These are phyloP conservation scores for Claviceps pusilla DNA, from an alignment of 2,329 filamentous ascomycete species.

Conservation along the genomic window DNA sequence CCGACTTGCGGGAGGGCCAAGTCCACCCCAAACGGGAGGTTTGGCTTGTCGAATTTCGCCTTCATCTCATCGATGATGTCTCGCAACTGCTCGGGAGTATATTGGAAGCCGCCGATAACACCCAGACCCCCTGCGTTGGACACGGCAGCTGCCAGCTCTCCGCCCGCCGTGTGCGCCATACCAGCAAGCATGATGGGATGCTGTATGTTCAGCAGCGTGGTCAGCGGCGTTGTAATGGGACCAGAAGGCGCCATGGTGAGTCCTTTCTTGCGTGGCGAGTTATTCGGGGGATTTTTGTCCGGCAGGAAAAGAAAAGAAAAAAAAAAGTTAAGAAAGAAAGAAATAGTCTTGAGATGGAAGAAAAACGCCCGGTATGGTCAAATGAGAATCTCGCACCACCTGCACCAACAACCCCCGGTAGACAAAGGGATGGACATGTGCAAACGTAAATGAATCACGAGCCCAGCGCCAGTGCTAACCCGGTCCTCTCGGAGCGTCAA, in stretches of 20 bases:
- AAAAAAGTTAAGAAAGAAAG: too few relatives aligned
- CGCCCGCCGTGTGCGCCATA: conserved; percentile 78
- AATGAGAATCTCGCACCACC: too few relatives aligned
- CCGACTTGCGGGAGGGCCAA: conserved; percentile 83
- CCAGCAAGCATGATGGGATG: conserved; percentile 87
- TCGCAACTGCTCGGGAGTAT: conserved; percentile 59
- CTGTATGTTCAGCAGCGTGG: conserved; percentile 62
- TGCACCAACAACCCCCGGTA: too few relatives aligned
- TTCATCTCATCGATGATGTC: conserved; percentile 79
- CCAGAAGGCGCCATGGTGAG: conserved; percentile 25
- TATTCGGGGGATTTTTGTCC: too few relatives aligned
- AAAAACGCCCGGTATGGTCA: too few relatives aligned
- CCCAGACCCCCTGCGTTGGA: conserved; percentile 79
- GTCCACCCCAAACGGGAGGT: conserved; percentile 78
- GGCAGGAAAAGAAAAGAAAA: not conserved
- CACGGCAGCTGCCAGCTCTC: conserved; percentile 66
- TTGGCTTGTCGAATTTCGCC: conserved; percentile 47
- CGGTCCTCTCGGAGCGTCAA: too few relatives aligned
- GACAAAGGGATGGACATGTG: too few relatives aligned
- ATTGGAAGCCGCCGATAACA: conserved; percentile 57
- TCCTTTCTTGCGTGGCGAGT: too few relatives aligned
- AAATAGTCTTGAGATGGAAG: too few relatives aligned
- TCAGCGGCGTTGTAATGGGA: conserved; percentile 62
- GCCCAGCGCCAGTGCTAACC: too few relatives aligned
- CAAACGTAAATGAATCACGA: too few relatives aligned